These are phyloP conservation scores for Penicillium daleae DNA, from an alignment of 495 filamentous ascomycete genomes.

Conservation along the genomic window DNA sequence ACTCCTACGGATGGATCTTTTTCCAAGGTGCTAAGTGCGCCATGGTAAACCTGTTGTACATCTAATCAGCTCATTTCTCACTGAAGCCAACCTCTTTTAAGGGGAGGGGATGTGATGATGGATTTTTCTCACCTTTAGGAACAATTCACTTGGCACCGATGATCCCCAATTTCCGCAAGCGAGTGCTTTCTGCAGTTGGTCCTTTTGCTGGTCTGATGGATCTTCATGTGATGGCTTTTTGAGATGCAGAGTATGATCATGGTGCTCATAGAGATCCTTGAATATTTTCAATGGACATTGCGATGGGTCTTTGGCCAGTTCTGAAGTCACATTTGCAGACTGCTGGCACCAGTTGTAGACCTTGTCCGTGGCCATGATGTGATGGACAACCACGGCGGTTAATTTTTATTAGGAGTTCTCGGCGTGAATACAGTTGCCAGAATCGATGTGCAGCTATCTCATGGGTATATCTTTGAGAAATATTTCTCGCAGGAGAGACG, in stretches of 20 bases:
- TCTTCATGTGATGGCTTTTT: slow-evolving; percentile 23
- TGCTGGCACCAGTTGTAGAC: slow-evolving; percentile 57
- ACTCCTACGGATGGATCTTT: slow-evolving; percentile 57
- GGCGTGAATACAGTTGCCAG: background rate
- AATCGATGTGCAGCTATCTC: background rate
- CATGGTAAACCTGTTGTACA: slow-evolving; percentile 60
- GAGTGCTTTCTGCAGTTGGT: slow-evolving; percentile 52
- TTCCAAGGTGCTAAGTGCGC: slow-evolving; percentile 64
- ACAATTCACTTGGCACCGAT: slow-evolving; percentile 65
- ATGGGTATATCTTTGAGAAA: background rate
- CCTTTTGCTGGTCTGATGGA: slow-evolving; percentile 33
- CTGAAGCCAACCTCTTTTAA: background rate
- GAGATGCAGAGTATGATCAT: slow-evolving; percentile 17
- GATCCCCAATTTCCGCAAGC: slow-evolving; percentile 71
- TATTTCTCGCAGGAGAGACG: background rate
- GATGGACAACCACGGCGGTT: too few species aligned
- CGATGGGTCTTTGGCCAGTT: slow-evolving; percentile 57
- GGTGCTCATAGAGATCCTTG: slow-evolving; percentile 54
- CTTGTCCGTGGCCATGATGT: slow-evolving; percentile 33
- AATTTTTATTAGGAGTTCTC: too few species aligned
- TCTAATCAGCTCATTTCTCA: background rate
- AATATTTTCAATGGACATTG: slow-evolving; percentile 56
- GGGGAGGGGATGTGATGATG: background rate
- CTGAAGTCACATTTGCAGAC: slow-evolving; percentile 56
- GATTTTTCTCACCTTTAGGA: slow-evolving; percentile 55